These are phyloP conservation scores for Miscanthus lutarioriparius DNA, from an alignment of 176 grass and related monocot genomes.

Conservation along the genomic window DNA sequence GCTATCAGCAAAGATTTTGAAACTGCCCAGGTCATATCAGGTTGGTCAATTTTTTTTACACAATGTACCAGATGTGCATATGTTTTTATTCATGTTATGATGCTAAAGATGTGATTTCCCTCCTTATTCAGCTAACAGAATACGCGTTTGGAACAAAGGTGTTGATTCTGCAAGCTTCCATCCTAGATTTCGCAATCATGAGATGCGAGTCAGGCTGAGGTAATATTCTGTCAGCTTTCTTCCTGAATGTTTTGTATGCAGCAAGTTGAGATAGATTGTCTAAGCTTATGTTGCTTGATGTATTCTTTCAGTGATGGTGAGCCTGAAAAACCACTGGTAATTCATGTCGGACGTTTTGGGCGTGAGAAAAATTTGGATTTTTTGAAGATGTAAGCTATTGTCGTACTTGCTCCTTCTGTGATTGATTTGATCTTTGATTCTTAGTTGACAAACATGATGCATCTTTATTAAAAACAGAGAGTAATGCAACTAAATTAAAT, in stretches of 20 bases:
- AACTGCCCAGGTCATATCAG: slow-evolving; percentile 74
- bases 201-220: slow-evolving; percentile 77
- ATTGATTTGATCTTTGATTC: neutral
- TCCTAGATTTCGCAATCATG: slow-evolving; percentile 65
- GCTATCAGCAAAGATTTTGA: slow-evolving; percentile 90
- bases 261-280: neutral
- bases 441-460: neutral
- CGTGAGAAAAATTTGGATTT: slow-evolving; percentile 94
- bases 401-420: neutral
- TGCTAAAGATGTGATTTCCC: neutral
- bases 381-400: slow-evolving; percentile 62
- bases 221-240: slow-evolving; percentile 5
- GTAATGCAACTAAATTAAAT: neutral
- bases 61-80: neutral
- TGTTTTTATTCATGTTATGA: slow-evolving; percentile 9
- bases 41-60: slow-evolving; percentile 31
- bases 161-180: slow-evolving; percentile 95
- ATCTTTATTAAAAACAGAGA: neutral
- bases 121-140: slow-evolving; percentile 58
- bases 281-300: slow-evolving; percentile 22
- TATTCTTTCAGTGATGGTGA: slow-evolving; percentile 67
- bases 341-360: slow-evolving; percentile 93
- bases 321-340: slow-evolving; percentile 72
- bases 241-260: neutral
- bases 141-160: slow-evolving; percentile 97